Conservation (phyloP, 208 protist species). For the Leptomonas seymouri region DNA sequence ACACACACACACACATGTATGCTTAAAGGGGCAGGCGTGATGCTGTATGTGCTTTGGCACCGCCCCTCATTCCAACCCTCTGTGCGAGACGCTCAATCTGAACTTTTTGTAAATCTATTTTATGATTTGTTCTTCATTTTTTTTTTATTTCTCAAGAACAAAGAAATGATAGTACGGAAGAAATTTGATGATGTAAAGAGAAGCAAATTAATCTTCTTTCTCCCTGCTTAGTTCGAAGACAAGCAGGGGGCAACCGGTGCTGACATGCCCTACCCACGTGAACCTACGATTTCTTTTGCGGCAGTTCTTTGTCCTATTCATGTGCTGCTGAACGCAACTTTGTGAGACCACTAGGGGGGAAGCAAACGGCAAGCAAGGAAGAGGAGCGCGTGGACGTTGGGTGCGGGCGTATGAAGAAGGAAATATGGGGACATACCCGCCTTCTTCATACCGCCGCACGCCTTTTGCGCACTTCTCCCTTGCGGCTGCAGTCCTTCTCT, state of each 20-base stretch:
- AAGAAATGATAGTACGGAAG: background rate
- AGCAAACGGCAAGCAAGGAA: background rate
- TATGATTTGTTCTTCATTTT: too few relatives aligned
- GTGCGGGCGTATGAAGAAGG: slow-evolving; percentile 11
- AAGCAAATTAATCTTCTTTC: background rate
- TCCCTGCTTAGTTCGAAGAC: background rate
- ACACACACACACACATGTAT: too few relatives aligned
- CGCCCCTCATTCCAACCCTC: too few relatives aligned
- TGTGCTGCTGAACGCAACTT: too few relatives aligned
- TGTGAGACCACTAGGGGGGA: background rate
- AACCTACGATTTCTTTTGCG: slow-evolving; percentile 5
- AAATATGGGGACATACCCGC: slow-evolving; percentile 70
- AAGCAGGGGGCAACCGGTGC: background rate
- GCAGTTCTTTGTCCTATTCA: slow-evolving; percentile 12
- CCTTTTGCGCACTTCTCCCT: background rate
- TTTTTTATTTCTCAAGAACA: background rate
- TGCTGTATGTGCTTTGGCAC: too few relatives aligned
- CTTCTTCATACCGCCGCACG: background rate
- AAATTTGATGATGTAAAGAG: background rate
- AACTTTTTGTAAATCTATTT: too few relatives aligned
- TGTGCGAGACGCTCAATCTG: too few relatives aligned
- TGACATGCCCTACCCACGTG: slow-evolving; percentile 14
- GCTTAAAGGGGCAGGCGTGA: too few relatives aligned
- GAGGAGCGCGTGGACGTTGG: background rate
- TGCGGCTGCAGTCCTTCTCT: background rate